Base-by-base conservation (phyloP, 2,329 filamentous ascomycete genomes). In the Hymenoscyphus occultus region DNA sequence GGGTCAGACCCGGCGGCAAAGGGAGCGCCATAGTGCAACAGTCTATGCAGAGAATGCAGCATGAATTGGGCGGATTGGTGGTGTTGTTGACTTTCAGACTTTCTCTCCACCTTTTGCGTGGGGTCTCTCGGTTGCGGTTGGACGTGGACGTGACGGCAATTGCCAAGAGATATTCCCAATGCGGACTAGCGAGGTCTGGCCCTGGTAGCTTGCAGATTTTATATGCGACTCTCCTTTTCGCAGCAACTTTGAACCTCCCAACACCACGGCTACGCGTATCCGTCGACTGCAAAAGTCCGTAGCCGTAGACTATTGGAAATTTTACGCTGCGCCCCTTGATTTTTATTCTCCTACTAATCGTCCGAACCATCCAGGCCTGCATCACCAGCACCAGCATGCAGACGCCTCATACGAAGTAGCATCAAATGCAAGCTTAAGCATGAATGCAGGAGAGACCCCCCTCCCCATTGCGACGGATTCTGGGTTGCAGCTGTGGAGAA, bases 1-100 rank as follows among this genome's bases (percentile, higher is more conserved):
- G 92, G 72, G 91, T 90, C 56, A 97, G 84, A 77, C 89, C 80
- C 7, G 73, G 62, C 5, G 72, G 71, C 39, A 76, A 65, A 54
- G 75, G 74, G 59, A 76, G 69, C 35, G 74, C 74, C 75, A 76
- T 76, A 57, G 60, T 57, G 31, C 60, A 31, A 57, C 60, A 56
- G 35, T 39, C 28, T 35, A 16, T 16, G 12, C 3, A 16, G 13
- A 22, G 16, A 40, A 16, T 31, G 62, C n/a, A 58, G 39, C 62
- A 59, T 60, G 9, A 42, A 64, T 51, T 60, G 42, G 31, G 39
- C 10, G 3, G 32, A 39, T 13, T 32, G 7, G 22, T 16, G 14
- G 59, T 42, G 39, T 42, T 31, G 58, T 51, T 39, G 59, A 60
- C n/a, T 45, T 60, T 48, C 19, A 19, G 59, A 60, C n/a, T 45